Conservation (phyloP, 495 filamentous ascomycete species). For the Talaromyces nanjingensis region DNA sequence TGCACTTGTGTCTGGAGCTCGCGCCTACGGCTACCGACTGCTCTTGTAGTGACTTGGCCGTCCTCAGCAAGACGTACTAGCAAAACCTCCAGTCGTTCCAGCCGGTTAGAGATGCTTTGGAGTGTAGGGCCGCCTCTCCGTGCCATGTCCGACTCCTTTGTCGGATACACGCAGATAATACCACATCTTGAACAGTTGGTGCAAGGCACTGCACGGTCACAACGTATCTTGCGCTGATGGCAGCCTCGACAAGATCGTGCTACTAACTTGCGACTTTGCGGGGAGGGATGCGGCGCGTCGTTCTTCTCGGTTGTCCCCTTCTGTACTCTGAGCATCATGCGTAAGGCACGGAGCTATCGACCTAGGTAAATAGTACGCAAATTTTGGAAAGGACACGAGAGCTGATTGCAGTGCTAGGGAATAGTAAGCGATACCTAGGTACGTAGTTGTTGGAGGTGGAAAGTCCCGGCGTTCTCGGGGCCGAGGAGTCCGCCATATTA, state of each 20-base stretch:
- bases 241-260: slow-evolving; percentile 27
- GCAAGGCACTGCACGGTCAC: slow-evolving; percentile 55
- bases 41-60: not conserved
- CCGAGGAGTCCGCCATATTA: slow-evolving; percentile 4
- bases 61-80: slow-evolving; percentile 15
- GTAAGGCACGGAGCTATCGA: not conserved
- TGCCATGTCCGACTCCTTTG: slow-evolving; percentile 37
- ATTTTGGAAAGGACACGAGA: not conserved
- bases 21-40: slow-evolving; percentile 37
- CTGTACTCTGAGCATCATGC: not conserved
- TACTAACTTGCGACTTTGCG: not conserved
- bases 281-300: not conserved
- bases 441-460: too few species aligned
- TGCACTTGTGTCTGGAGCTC: slow-evolving; percentile 3
- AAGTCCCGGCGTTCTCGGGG: not conserved
- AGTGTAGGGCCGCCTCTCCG: slow-evolving; percentile 32
- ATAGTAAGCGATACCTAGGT: not conserved
- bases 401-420: not conserved
- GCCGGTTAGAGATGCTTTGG: slow-evolving; percentile 47
- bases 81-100: slow-evolving; percentile 48
- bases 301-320: not conserved
- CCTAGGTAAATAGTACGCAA: not conserved
- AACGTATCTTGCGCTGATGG: slow-evolving; percentile 57
- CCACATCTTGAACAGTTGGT: slow-evolving; percentile 53
- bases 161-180: slow-evolving; percentile 47